A percentile compares a stretch with the other conserved stretches of the same genome.
phyloP scores from a whole-genome alignment of 179 eudicot species.

The Camellia oleifera region DNA sequence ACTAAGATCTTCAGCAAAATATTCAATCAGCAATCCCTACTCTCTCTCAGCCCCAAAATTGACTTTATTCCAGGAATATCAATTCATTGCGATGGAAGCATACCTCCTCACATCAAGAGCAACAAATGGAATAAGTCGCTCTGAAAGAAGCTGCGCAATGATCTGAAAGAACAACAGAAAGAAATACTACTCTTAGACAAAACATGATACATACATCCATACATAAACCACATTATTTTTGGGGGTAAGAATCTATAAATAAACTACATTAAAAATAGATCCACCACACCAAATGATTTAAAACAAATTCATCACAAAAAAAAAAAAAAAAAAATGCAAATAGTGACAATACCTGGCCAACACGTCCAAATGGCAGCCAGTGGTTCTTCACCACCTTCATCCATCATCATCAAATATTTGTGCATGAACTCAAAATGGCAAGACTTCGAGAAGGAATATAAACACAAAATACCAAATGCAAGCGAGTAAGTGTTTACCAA shows the following conservation, averaged over 20 bases:
- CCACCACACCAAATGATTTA: background rate
- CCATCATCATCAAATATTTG: no score
- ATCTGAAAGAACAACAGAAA: slow-evolving; percentile 52
- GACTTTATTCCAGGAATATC: slow-evolving; percentile 6
- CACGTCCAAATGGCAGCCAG: slow-evolving; percentile 67
- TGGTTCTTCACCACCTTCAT: no score
- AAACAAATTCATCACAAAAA: background rate
- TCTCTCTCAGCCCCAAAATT: slow-evolving; percentile 7
- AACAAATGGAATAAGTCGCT: slow-evolving; percentile 94
- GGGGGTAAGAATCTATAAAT: no score
- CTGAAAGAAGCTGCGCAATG: slow-evolving; percentile 98
- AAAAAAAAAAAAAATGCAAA: background rate
- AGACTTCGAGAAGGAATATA: no score
- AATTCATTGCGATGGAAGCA: slow-evolving; percentile 11
- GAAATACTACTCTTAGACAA: background rate
- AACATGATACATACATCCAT: no score
- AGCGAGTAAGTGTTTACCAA: no score
- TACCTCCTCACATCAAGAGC: slow-evolving; percentile 99
- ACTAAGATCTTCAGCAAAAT: background rate
- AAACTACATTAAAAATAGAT: background rate
- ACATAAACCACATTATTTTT: background rate
- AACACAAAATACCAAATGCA: no score
- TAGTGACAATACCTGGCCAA: slow-evolving; percentile 72
- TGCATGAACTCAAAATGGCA: no score
- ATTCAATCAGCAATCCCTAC: background rate